Evolutionary conservation across 768 basidiomycete genomes (phyloP).

Genomic region (Kwoniella shandongensis): DNA sequence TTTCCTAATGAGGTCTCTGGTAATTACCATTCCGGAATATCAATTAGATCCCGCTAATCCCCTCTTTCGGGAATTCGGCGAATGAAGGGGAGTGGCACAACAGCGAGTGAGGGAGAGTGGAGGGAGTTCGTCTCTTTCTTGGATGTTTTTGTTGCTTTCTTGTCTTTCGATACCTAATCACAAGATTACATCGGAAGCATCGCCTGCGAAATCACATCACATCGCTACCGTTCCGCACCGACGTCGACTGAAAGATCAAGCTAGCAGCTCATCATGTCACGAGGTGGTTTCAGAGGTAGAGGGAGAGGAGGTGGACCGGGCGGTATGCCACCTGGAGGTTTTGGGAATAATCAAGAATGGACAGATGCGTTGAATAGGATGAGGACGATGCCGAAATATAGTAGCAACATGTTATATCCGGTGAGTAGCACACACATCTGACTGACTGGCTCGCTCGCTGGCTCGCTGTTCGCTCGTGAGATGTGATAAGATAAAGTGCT

Average conservation of each 20-base stretch:
- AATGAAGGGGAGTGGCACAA: neutral
- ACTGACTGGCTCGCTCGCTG: too few relatives aligned
- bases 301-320: conserved; percentile 36
- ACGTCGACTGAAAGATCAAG: neutral
- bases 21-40: too few relatives aligned
- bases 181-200: neutral
- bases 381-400: conserved; percentile 20
- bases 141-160: neutral
- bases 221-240: too few relatives aligned
- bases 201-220: too few relatives aligned
- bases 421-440: conserved; percentile 25
- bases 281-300: conserved; percentile 41
- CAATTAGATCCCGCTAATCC: neutral
- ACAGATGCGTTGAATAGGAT: conserved; percentile 22
- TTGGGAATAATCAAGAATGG: conserved; percentile 22
- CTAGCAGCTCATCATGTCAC: conserved; percentile 23
- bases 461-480: neutral
- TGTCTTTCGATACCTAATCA: neutral
- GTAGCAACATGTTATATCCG: conserved; percentile 37
- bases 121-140: neutral
- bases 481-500: neutral
- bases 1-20: too few relatives aligned
- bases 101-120: neutral
- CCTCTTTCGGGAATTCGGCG: neutral
- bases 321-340: conserved; percentile 24